Conservation (phyloP, 2,329 filamentous ascomycete species). For the Cytospora paraplurivora region DNA sequence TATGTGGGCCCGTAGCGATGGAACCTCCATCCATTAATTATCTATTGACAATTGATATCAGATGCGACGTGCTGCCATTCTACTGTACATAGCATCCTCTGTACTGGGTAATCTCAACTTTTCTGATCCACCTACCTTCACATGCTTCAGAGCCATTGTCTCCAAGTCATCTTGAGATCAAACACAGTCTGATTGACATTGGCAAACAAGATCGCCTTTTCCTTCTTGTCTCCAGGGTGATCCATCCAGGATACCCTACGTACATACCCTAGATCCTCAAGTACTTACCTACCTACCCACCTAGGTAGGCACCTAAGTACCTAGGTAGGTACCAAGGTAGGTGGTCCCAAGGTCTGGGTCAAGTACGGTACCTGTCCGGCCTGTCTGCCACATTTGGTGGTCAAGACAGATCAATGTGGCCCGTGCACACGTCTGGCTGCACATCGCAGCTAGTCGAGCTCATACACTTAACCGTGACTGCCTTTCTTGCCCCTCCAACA, state of each 20-base stretch:
- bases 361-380: too few species aligned
- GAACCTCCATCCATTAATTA: too few species aligned
- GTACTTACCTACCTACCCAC: too few species aligned
- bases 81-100: not conserved
- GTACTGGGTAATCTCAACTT: not conserved
- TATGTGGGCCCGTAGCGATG: not conserved
- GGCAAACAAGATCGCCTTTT: too few species aligned
- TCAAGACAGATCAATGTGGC: not conserved
- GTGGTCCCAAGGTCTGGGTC: too few species aligned
- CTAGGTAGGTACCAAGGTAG: too few species aligned
- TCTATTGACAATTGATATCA: too few species aligned
- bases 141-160: not conserved
- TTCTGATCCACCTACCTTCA: not conserved
- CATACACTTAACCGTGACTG: not conserved
- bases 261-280: too few species aligned
- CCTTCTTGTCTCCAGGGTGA: too few species aligned
- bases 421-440: conserved; percentile 6
- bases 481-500: conserved; percentile 1
- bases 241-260: too few species aligned
- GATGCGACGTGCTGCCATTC: not conserved
- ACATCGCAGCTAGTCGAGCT: not conserved
- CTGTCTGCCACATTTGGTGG: not conserved
- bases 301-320: too few species aligned
- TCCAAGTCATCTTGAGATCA: not conserved
- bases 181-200: too few species aligned